These are phyloP conservation scores for Cryptosporidium andersoni DNA, from an alignment of 169 alveolate species.

Conservation along the genomic window DNA sequence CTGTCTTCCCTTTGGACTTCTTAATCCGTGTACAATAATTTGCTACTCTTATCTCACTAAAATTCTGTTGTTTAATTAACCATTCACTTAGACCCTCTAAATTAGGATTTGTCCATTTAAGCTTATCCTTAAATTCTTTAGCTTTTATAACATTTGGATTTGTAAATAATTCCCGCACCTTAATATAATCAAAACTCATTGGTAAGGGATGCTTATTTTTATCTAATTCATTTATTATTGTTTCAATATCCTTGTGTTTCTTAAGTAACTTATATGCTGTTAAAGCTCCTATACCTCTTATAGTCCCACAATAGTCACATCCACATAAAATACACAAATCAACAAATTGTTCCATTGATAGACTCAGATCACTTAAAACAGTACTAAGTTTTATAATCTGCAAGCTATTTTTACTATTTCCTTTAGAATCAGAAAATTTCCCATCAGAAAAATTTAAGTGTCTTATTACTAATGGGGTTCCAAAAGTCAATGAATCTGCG, in stretches of 20 bases:
- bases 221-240: constrained; percentile 81
- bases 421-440: constrained; percentile 67
- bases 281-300: constrained; percentile 94
- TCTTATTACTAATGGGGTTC: constrained; percentile 81
- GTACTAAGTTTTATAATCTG: constrained; percentile 78
- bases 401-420: constrained; percentile 73
- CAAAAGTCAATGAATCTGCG: constrained; percentile 96
- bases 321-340: constrained; percentile 98
- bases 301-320: constrained; percentile 95
- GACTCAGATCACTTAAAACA: constrained; percentile 81
- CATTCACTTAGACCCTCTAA: constrained; percentile 82
- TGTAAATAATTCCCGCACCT: constrained; percentile 81
- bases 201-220: constrained; percentile 75
- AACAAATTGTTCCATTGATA: constrained; percentile 91
- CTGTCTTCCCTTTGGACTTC: constrained; percentile 44
- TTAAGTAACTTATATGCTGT: constrained; percentile 92
- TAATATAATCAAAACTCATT: constrained; percentile 73
- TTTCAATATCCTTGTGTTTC: constrained; percentile 88
- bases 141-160: constrained; percentile 76
- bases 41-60: constrained; percentile 79
- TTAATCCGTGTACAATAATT: constrained; percentile 51
- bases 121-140: constrained; percentile 67
- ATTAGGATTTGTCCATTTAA: constrained; percentile 79
- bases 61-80: constrained; percentile 81
- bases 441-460: constrained; percentile 60